Percentiles rank a stretch among this genome's conserved stretches.
Evolutionary conservation across 1,284 basidiomycete species (phyloP).

Genomic region (Melampsora abietis-canadensis): DNA sequence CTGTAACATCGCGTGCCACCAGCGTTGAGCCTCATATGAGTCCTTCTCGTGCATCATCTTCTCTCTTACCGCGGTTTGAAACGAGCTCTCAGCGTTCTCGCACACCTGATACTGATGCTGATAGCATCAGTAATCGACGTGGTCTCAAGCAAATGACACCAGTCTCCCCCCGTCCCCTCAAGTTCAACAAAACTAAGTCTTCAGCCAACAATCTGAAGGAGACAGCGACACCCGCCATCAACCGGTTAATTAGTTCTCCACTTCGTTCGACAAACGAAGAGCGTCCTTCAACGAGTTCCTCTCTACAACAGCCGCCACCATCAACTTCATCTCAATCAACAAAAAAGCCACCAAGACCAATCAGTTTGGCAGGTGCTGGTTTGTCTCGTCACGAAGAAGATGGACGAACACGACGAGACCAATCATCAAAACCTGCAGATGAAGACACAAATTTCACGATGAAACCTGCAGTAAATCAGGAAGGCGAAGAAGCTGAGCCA

Average conservation of each 20-base stretch:
- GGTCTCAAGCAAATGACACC: background rate
- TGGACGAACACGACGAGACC: background rate
- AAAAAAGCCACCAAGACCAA: background rate
- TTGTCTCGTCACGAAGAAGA: background rate
- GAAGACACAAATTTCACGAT: background rate
- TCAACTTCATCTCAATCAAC: background rate
- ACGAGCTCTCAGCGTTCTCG: conserved; percentile 7
- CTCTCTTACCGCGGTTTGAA: conserved; percentile 9
- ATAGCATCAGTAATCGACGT: background rate
- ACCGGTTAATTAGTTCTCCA: conserved; percentile 33
- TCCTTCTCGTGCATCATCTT: conserved; percentile 14
- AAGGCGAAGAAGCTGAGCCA: background rate
- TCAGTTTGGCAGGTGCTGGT: no score
- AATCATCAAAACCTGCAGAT: background rate
- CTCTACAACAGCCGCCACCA: background rate
- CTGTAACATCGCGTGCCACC: background rate
- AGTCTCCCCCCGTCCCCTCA: conserved; percentile 8
- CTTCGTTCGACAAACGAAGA: conserved; percentile 24
- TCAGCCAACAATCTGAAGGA: background rate
- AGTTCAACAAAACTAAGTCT: background rate
- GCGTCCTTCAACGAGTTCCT: background rate
- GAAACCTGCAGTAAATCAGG: background rate
- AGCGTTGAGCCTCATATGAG: conserved; percentile 3
- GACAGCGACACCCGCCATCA: background rate
- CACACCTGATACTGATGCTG: conserved; percentile 23